Evolutionary conservation across 345 rosid species (phyloP).

Genomic region (Pugionium cornutum): DNA sequence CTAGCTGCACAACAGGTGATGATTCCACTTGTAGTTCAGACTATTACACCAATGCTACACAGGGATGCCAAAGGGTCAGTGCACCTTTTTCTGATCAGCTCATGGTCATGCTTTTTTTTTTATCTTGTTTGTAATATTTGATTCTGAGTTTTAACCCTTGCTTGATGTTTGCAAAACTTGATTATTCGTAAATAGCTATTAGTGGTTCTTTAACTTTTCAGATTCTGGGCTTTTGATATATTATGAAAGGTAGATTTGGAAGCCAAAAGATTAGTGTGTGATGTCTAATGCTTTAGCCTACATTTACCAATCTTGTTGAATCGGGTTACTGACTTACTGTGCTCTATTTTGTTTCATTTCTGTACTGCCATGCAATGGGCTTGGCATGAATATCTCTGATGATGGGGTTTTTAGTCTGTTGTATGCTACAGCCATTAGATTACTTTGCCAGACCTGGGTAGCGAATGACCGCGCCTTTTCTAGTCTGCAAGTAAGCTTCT

Average conservation of each 20-base stretch:
- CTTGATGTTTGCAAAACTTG: conserved; percentile 14
- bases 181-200: conserved; percentile 1
- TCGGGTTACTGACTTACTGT: conserved; percentile 7
- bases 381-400: conserved; percentile 33
- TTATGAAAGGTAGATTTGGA: conserved; percentile 12
- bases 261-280: conserved; percentile 23
- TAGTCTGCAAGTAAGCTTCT: conserved; percentile 56
- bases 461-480: conserved; percentile 87
- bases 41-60: conserved; percentile 78
- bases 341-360: conserved; percentile 20
- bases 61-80: conserved; percentile 69
- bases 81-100: conserved; percentile 25
- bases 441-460: conserved; percentile 92
- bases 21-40: conserved; percentile 85
- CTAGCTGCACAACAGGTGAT: conserved; percentile 79
- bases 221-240: conserved; percentile 7
- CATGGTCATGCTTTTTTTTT: conserved; percentile 7
- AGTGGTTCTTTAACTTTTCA: conserved; percentile 14
- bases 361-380: conserved; percentile 18
- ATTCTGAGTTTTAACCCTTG: conserved; percentile 19
- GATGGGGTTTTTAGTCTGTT: conserved; percentile 61
- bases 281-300: conserved; percentile 13
- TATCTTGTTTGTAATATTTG: conserved; percentile 13
- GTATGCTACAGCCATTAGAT: conserved; percentile 82
- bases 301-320: conserved; percentile 20